phyloP scores from a whole-genome alignment of 257 asterid genomes.

The Paulownia fortunei region DNA sequence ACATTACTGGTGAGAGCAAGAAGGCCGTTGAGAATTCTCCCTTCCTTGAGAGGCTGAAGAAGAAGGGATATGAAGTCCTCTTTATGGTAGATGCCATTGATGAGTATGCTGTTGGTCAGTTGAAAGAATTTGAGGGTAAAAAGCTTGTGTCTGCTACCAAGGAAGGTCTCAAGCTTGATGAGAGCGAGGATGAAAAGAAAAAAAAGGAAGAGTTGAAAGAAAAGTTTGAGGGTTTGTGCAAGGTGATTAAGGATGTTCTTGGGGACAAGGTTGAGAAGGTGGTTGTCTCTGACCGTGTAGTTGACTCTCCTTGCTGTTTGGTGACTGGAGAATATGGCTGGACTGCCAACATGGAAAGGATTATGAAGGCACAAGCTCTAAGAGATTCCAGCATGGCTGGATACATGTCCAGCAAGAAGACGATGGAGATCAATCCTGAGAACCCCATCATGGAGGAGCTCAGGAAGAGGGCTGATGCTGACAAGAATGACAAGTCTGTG shows the following conservation, averaged over 20 bases:
- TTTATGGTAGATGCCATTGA: slow-evolving; percentile 72
- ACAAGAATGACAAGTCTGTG: slow-evolving; percentile 71
- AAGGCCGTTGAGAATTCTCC: slow-evolving; percentile 78
- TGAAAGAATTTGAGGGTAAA: slow-evolving; percentile 68
- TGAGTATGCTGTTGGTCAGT: slow-evolving; percentile 63
- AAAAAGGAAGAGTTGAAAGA: slow-evolving; percentile 53
- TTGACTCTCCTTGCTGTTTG: slow-evolving; percentile 72
- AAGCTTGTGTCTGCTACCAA: slow-evolving; percentile 67
- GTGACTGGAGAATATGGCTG: slow-evolving; percentile 72
- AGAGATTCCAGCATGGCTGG: slow-evolving; percentile 79
- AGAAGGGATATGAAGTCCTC: slow-evolving; percentile 63
- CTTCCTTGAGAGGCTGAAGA: slow-evolving; percentile 65
- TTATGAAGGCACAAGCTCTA: slow-evolving; percentile 71
- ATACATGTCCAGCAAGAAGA: slow-evolving; percentile 76
- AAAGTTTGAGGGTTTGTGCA: slow-evolving; percentile 65
- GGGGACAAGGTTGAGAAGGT: slow-evolving; percentile 76
- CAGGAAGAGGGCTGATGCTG: slow-evolving; percentile 78
- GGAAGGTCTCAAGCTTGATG: slow-evolving; percentile 69
- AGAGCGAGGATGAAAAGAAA: slow-evolving; percentile 60
- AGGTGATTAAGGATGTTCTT: slow-evolving; percentile 64
- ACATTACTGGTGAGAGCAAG: slow-evolving; percentile 71
- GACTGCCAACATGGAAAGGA: slow-evolving; percentile 80
- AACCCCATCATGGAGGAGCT: slow-evolving; percentile 75
- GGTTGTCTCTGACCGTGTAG: slow-evolving; percentile 66
- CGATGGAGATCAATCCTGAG: slow-evolving; percentile 76